Conservation (phyloP, 495 filamentous ascomycete species). For the Penicillium parvum region DNA sequence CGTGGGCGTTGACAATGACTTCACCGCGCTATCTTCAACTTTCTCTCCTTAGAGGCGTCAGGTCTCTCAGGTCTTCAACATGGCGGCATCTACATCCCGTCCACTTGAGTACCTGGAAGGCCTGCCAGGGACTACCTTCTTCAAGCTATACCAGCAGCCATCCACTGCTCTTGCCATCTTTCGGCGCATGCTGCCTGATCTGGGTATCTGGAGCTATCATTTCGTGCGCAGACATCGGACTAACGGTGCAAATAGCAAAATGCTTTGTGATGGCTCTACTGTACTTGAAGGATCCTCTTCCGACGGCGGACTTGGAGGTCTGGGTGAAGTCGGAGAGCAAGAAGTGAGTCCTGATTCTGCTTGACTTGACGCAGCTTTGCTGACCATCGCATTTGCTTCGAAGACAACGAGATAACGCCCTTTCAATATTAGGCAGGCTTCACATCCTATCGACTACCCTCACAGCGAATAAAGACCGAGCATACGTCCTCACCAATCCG, state of each 20-base stretch:
- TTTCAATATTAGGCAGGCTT: slow-evolving; percentile 73
- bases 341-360: slow-evolving; percentile 37
- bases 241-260: slow-evolving; percentile 62
- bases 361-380: background rate
- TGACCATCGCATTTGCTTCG: slow-evolving; percentile 1
- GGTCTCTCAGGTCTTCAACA: slow-evolving; percentile 39
- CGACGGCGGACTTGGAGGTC: slow-evolving; percentile 68
- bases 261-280: slow-evolving; percentile 91
- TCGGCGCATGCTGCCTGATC: slow-evolving; percentile 88
- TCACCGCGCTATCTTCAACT: slow-evolving; percentile 8
- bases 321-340: slow-evolving; percentile 77
- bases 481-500: slow-evolving; percentile 65
- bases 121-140: slow-evolving; percentile 82
- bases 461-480: slow-evolving; percentile 55
- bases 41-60: slow-evolving; percentile 32
- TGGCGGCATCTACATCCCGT: slow-evolving; percentile 65
- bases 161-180: slow-evolving; percentile 94
- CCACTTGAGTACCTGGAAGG: slow-evolving; percentile 83
- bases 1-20: slow-evolving; percentile 11
- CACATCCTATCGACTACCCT: slow-evolving; percentile 67
- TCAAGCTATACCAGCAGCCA: slow-evolving; percentile 88
- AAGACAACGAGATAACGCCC: slow-evolving; percentile 75
- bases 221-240: slow-evolving; percentile 7
- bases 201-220: slow-evolving; percentile 55
- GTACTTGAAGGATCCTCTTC: slow-evolving; percentile 75